These are phyloP conservation scores for Pugionium cornutum DNA, from an alignment of 345 rosid genomes.

Conservation along the genomic window DNA sequence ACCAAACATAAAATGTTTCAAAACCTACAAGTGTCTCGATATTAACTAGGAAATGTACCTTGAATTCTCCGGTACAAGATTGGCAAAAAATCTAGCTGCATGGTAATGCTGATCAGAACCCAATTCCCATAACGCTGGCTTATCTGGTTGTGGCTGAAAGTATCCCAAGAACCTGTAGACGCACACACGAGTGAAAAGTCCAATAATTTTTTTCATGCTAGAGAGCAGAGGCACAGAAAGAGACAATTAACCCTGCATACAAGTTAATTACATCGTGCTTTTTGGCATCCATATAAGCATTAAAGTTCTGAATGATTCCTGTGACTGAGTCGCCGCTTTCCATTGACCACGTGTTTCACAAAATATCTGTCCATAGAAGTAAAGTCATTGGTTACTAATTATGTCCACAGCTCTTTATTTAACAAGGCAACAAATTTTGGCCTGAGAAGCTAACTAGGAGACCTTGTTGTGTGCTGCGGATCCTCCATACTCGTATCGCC, in stretches of 20 bases:
- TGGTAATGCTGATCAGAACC: slow-evolving; percentile 66
- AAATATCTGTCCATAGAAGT: slow-evolving; percentile 62
- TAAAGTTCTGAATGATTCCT: slow-evolving; percentile 83
- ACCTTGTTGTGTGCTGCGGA: slow-evolving; percentile 99
- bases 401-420: not conserved
- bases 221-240: slow-evolving; percentile 16
- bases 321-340: slow-evolving; percentile 97
- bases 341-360: slow-evolving; percentile 97
- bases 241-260: slow-evolving; percentile 47
- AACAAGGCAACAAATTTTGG: slow-evolving; percentile 11
- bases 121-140: slow-evolving; percentile 87
- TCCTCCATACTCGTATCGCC: slow-evolving; percentile 98
- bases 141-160: slow-evolving; percentile 82
- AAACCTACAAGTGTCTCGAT: not conserved
- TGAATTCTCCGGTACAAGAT: slow-evolving; percentile 45
- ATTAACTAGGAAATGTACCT: slow-evolving; percentile 40
- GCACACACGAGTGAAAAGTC: slow-evolving; percentile 18
- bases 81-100: slow-evolving; percentile 51
- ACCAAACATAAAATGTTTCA: not conserved
- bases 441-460: slow-evolving; percentile 20
- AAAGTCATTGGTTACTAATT: slow-evolving; percentile 10
- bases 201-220: slow-evolving; percentile 7
- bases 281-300: slow-evolving; percentile 86
- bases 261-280: slow-evolving; percentile 94
- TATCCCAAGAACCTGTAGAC: slow-evolving; percentile 77